phyloP scores from a whole-genome alignment of 352 stramenopile species.

The Chrysophaeum taylorii region DNA sequence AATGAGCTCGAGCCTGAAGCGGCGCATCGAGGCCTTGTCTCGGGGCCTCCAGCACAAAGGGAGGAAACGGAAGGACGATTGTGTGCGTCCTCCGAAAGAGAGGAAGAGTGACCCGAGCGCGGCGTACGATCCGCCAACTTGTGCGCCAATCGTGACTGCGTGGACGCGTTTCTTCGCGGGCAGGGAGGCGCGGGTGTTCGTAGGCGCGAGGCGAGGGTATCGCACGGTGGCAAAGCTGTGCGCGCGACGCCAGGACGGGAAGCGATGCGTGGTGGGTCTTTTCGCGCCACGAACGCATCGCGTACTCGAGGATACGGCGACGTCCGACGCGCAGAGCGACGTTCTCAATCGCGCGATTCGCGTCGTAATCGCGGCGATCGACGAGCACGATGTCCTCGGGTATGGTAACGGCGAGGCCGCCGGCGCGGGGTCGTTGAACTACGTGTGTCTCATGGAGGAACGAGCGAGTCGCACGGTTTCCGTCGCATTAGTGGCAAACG shows the following conservation, averaged over 20 bases:
- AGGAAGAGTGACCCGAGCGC: too few species aligned
- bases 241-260: not conserved
- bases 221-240: not conserved
- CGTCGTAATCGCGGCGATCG: not conserved
- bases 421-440: slow-evolving; percentile 24
- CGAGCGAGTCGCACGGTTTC: not conserved
- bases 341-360: too few species aligned
- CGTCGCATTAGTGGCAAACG: not conserved
- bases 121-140: too few species aligned
- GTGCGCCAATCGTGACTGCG: not conserved
- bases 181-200: not conserved
- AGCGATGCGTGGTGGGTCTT: not conserved
- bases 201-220: not conserved
- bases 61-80: too few species aligned
- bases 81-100: too few species aligned
- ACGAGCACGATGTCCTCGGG: not conserved
- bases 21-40: too few species aligned
- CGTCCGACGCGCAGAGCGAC: not conserved
- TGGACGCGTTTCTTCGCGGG: not conserved
- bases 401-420: not conserved
- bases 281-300: not conserved
- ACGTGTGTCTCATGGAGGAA: slow-evolving; percentile 26
- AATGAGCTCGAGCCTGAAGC: too few species aligned
- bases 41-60: too few species aligned
- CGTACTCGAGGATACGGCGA: not conserved